A percentile compares a stretch with the other conserved stretches of the same genome.
These are phyloP conservation scores for Chytriomyces sp. DNA, from an alignment of 192 early-diverging fungal species.

Conservation along the genomic window DNA sequence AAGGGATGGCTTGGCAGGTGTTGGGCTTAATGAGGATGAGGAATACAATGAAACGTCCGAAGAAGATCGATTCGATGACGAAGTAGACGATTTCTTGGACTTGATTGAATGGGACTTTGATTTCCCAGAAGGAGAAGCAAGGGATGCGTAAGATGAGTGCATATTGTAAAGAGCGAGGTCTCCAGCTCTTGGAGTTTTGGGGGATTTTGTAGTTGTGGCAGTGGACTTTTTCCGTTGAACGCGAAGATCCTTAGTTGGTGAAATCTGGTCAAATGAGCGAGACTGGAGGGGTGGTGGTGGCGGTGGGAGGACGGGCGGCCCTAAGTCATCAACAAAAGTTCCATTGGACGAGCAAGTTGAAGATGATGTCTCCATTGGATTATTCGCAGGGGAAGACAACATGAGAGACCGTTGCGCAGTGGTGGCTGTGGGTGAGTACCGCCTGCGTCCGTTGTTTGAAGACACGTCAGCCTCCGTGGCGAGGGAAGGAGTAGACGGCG, in stretches of 20 bases:
- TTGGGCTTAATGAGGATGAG: background rate
- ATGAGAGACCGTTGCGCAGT: background rate
- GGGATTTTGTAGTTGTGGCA: too few species aligned
- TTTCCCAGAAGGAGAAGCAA: background rate
- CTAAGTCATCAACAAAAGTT: background rate
- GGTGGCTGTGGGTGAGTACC: slow-evolving; percentile 1
- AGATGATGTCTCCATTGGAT: background rate
- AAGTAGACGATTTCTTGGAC: background rate
- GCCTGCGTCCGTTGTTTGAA: background rate
- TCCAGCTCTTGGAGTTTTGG: too few species aligned
- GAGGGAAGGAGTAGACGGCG: too few species aligned
- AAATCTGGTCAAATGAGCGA: too few species aligned
- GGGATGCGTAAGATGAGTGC: background rate
- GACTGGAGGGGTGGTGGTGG: background rate
- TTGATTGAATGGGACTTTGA: too few species aligned
- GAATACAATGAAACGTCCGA: background rate
- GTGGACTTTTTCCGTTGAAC: too few species aligned
- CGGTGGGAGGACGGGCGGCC: background rate
- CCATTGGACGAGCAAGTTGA: too few species aligned
- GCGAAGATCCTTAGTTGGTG: too few species aligned
- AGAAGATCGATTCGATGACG: background rate
- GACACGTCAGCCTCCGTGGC: too few species aligned
- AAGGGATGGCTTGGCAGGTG: background rate
- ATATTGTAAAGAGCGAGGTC: too few species aligned
- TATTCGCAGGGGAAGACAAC: background rate